Conservation (phyloP, 352 stramenopile genomes). For the Phytopythium litorale region DNA sequence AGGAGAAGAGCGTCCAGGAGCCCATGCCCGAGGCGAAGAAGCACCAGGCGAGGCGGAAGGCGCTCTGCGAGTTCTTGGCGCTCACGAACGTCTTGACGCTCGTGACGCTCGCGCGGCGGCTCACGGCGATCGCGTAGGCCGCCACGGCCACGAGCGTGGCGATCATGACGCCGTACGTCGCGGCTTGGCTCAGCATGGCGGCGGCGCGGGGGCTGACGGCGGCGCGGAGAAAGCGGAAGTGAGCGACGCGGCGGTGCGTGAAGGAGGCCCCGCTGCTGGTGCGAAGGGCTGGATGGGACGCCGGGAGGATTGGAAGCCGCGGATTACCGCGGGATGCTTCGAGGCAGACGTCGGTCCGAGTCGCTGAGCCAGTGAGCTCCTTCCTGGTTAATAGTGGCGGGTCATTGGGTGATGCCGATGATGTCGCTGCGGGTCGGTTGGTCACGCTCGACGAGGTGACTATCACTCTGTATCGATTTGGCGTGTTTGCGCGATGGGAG, state of each 20-base stretch:
- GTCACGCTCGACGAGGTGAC: neutral
- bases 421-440: neutral
- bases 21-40: constrained; percentile 77
- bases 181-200: constrained; percentile 38
- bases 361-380: no score
- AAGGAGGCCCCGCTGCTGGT: no score
- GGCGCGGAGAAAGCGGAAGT: neutral
- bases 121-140: constrained; percentile 62
- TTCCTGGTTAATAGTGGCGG: no score
- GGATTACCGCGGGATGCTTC: no score
- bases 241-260: no score
- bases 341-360: no score
- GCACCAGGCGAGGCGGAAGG: constrained; percentile 65
- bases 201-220: neutral
- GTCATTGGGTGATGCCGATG: no score
- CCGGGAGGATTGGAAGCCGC: no score
- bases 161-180: constrained; percentile 57
- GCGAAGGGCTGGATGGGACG: no score
- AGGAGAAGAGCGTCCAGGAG: constrained; percentile 74
- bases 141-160: constrained; percentile 56
- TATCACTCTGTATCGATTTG: neutral
- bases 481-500: neutral
- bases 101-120: constrained; percentile 48
- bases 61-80: constrained; percentile 61
- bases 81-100: constrained; percentile 62